Evolutionary conservation across 2,329 filamentous ascomycete species (phyloP).

Genomic region (Trichoderma harzianum): DNA sequence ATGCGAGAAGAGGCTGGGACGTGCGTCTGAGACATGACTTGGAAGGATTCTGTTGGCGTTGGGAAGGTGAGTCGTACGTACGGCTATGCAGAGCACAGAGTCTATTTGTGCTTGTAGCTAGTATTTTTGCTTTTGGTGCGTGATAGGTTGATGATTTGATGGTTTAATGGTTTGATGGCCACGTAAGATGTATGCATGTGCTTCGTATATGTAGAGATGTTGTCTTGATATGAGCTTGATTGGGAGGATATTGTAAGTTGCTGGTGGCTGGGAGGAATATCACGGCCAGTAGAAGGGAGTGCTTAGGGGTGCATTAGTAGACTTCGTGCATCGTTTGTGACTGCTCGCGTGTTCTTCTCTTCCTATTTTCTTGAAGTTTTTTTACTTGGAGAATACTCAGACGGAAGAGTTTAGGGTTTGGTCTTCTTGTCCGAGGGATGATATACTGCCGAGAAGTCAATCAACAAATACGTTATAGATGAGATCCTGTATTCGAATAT

Average conservation of each 20-base stretch:
- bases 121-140: neutral
- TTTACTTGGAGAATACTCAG: neutral
- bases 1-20: neutral
- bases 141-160: neutral
- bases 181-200: neutral
- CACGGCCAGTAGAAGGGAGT: neutral
- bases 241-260: neutral
- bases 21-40: neutral
- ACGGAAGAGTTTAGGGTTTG: accelerated
- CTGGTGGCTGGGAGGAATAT: neutral
- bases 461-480: neutral
- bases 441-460: too few species aligned
- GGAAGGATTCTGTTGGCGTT: neutral
- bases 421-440: neutral
- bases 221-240: neutral
- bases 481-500: neutral
- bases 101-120: neutral
- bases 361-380: neutral
- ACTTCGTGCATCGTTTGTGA: neutral
- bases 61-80: neutral
- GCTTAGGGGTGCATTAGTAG: neutral
- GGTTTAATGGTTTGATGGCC: neutral
- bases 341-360: neutral
- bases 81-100: neutral
- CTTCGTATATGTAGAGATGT: neutral